Evolutionary conservation across 2,329 filamentous ascomycete species (phyloP).

Genomic region (Fusarium torulosum): DNA sequence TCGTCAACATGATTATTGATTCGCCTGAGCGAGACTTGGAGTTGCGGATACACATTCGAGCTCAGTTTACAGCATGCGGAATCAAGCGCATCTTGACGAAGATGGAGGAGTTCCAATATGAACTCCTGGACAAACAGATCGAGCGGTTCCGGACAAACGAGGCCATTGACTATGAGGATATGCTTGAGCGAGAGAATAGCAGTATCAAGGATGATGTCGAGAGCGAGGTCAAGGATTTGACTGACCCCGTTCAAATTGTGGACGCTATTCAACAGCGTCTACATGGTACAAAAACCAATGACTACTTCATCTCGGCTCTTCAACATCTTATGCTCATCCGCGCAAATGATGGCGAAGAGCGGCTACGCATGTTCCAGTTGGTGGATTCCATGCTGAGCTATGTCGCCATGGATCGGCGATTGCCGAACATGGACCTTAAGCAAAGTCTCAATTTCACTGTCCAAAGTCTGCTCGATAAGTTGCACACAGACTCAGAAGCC

Average conservation of each 20-base stretch:
- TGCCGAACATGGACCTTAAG: conserved; percentile 98
- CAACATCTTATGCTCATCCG: conserved; percentile 95
- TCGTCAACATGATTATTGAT: conserved; percentile 97
- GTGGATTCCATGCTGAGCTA: conserved; percentile 99
- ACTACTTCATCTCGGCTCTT: conserved; percentile 95
- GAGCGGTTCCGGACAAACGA: conserved; percentile 94
- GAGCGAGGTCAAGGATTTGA: conserved; percentile 89
- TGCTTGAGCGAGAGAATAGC: conserved; percentile 90
- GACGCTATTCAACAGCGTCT: conserved; percentile 92
- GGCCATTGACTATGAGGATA: conserved; percentile 97
- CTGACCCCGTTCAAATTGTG: conserved; percentile 91
- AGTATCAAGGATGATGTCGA: conserved; percentile 91
- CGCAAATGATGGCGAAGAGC: conserved; percentile 91
- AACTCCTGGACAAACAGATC: conserved; percentile 97
- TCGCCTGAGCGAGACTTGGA: conserved; percentile 90
- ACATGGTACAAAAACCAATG: conserved; percentile 84
- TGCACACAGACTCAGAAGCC: conserved; percentile 96
- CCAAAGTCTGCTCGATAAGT: conserved; percentile 91
- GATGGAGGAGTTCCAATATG: conserved; percentile 99
- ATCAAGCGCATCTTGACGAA: conserved; percentile 94
- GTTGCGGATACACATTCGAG: conserved; percentile 91
- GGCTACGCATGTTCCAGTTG: conserved; percentile 94
- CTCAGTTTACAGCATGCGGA: conserved; percentile 95
- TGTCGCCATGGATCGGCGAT: conserved; percentile 94
- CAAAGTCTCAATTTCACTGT: conserved; percentile 98